Percentiles rank a stretch among this genome's conserved stretches.
phyloP scores from a whole-genome alignment of 495 filamentous ascomycete genomes.

The Zalerion maritima region DNA sequence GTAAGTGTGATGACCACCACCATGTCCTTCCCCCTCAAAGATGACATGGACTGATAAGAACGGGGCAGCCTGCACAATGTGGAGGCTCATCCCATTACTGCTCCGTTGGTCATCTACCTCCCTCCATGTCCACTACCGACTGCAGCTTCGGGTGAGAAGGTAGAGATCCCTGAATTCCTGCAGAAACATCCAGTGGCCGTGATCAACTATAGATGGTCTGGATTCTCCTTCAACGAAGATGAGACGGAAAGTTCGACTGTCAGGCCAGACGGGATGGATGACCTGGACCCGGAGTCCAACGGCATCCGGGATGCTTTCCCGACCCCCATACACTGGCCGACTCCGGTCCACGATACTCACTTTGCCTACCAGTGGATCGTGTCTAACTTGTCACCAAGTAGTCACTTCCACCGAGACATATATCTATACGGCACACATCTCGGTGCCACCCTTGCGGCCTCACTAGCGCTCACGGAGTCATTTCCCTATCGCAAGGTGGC shows the following conservation, averaged over 20 bases:
- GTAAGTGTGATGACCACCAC: too few relatives aligned
- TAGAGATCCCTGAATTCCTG: conserved; percentile 17
- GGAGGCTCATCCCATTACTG: conserved; percentile 9
- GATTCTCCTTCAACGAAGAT: conserved; percentile 1
- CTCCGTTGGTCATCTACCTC: conserved; percentile 21
- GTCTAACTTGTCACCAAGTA: conserved; percentile 16
- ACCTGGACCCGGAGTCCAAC: too few relatives aligned
- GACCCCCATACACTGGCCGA: conserved; percentile 24
- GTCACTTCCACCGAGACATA: conserved; percentile 16
- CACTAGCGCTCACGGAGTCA: conserved; percentile 34
- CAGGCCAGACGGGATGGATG: conserved; percentile 3
- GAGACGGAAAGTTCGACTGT: not conserved
- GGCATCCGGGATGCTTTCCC: not conserved
- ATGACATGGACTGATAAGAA: conserved; percentile 6
- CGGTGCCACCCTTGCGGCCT: conserved; percentile 32
- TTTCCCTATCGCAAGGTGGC: conserved; percentile 17
- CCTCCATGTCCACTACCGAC: conserved; percentile 21
- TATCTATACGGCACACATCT: conserved; percentile 36
- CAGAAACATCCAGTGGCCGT: conserved; percentile 18
- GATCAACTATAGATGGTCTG: conserved; percentile 28
- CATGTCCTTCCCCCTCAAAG: conserved; percentile 1
- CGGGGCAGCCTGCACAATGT: conserved; percentile 19
- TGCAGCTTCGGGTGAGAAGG: conserved; percentile 4
- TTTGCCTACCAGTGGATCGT: conserved; percentile 31
- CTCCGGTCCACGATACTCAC: conserved; percentile 31